These are phyloP conservation scores for Fagus sylvatica DNA, from an alignment of 306 rosid genomes.

Conservation along the genomic window DNA sequence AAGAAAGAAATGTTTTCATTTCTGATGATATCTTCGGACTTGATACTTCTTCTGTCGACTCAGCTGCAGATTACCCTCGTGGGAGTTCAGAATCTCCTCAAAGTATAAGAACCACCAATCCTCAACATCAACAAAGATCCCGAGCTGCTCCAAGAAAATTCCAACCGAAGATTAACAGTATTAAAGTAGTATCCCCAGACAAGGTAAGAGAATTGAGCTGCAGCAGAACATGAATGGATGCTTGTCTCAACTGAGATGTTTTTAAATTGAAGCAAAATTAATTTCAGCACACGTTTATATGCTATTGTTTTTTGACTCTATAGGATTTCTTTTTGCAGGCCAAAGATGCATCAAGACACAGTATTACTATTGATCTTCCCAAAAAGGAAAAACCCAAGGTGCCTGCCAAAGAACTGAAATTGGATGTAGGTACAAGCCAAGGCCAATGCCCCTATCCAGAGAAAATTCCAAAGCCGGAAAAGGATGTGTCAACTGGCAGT, in stretches of 20 bases:
- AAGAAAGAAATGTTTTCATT: neutral
- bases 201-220: slow-evolving; percentile 47
- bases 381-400: slow-evolving; percentile 7
- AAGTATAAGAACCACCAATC: neutral
- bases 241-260: slow-evolving; percentile 14
- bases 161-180: slow-evolving; percentile 26
- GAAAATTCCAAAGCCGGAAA: slow-evolving; percentile 11
- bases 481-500: slow-evolving; percentile 13
- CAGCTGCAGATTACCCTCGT: slow-evolving; percentile 7
- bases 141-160: slow-evolving; percentile 20
- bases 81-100: neutral
- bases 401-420: slow-evolving; percentile 8
- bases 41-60: slow-evolving; percentile 30
- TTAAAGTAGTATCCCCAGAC: slow-evolving; percentile 8
- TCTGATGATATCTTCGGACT: neutral
- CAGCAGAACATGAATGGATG: neutral
- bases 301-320: slow-evolving; percentile 4
- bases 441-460: slow-evolving; percentile 5
- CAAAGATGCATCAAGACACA: slow-evolving; percentile 8
- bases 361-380: neutral
- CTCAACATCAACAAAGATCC: slow-evolving; percentile 21
- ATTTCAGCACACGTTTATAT: neutral
- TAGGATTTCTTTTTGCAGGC: slow-evolving; percentile 40
- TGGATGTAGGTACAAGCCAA: neutral
- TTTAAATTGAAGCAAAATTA: slow-evolving; percentile 13